Base-by-base conservation (phyloP, 306 rosid genomes). In the Corylus avellana region DNA sequence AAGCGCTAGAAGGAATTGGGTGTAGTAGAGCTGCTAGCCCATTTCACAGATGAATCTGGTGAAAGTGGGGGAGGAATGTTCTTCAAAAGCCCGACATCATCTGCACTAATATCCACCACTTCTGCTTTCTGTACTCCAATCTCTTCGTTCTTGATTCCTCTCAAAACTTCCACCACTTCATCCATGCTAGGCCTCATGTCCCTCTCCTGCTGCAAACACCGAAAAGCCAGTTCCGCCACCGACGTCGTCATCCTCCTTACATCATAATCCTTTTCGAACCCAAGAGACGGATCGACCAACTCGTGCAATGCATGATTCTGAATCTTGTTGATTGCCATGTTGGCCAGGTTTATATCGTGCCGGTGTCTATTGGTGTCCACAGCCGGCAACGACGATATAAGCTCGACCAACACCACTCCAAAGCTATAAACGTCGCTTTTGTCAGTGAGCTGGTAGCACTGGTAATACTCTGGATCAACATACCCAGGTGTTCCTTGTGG, bases 401-500 rank as follows among this genome's bases (percentile, higher is more conserved):
- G 95, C 91, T 94, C 98, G 13, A 81, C 67, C 72, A 94, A 78
- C 70, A 94, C 91, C 11, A 94, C 98, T 1, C 98, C 98, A 49
- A 94, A 94, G 85, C 98, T 94, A 69, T 91, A 94, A 73, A 94
- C 97, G 9, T 94, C 98, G 37, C 98, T 94, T 73, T 94, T 94
- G 46, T 83, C 85, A 0, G 93, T 92, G 56, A 94, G 89, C 48
- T 92, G 97, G 86, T 88, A 94, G 78, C 85, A 84, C 78, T 87
- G 94, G 71, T 88, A 91, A 84, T 94, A 94, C 82, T 92, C 97
- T 2, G 98, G 98, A 69, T 94, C 98, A 32, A 94, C 98, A 72
- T 94, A 94, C 22, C 98, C 98, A 0, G 98, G 98, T 5, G 98
- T 94, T 51, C 98, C 98, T 73, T 94, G 98, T 58, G 98, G 98